These are phyloP conservation scores for Saccharata proteae DNA, from an alignment of 2,329 filamentous ascomycete genomes.

Conservation along the genomic window DNA sequence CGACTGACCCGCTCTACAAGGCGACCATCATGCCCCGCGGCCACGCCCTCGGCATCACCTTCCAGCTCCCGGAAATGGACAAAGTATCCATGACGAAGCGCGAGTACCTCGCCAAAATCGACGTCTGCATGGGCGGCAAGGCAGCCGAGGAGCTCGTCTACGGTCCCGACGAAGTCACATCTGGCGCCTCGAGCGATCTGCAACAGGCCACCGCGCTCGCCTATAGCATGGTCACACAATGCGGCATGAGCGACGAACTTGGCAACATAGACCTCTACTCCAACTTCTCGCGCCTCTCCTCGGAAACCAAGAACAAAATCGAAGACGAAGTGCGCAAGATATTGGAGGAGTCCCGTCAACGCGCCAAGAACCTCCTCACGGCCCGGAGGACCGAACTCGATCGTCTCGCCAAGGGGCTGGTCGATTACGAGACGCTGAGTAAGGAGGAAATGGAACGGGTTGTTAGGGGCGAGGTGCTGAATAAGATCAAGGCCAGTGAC, in stretches of 20 bases:
- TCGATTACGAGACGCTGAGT: conserved; percentile 88
- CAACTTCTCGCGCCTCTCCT: conserved; percentile 70
- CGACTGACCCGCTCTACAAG: conserved; percentile 76
- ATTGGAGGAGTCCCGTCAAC: conserved; percentile 67
- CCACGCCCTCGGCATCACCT: conserved; percentile 73
- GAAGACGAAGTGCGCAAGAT: conserved; percentile 79
- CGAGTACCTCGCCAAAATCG: conserved; percentile 70
- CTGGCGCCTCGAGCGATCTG: conserved; percentile 75
- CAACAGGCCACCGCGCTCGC: conserved; percentile 69
- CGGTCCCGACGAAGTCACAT: conserved; percentile 81
- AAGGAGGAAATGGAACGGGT: conserved; percentile 85
- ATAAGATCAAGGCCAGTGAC: conserved; percentile 44
- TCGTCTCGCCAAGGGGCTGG: conserved; percentile 71
- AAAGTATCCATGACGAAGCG: conserved; percentile 79
- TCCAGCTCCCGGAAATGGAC: conserved; percentile 80
- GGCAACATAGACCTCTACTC: conserved; percentile 81
- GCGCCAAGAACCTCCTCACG: conserved; percentile 58
- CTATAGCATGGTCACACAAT: conserved; percentile 75
- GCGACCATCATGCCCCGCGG: conserved; percentile 93
- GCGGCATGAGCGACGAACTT: conserved; percentile 78
- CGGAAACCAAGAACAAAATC: conserved; percentile 74
- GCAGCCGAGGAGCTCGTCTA: conserved; percentile 87
- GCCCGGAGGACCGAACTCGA: conserved; percentile 77
- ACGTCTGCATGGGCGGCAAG: conserved; percentile 73
- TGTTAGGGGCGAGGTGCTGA: conserved; percentile 71